Base-by-base conservation (phyloP, 75 land plant genomes). In the Selaginella tamariscina region DNA sequence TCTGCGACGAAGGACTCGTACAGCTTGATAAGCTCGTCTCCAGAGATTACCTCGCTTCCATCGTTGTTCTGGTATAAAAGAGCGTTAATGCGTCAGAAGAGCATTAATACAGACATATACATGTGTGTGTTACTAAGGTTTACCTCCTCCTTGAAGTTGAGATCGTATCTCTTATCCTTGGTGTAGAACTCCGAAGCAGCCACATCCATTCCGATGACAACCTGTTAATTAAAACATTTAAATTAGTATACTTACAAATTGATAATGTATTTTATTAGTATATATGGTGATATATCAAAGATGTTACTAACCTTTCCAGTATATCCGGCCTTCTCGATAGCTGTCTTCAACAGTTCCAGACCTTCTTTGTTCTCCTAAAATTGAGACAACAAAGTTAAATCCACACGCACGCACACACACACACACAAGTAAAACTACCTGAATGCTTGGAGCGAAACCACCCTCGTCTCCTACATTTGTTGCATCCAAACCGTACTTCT, bases 381-480 rank as follows among this genome's bases (percentile, higher is more conserved):
- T 56, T 26, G 31, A 39, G 62, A 20, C 65, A 20, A 54, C n/a
- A n/a, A n/a, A n/a, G n/a, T n/a, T n/a, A n/a, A n/a, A n/a, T n/a
- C n/a, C n/a, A n/a, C n/a, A n/a, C n/a, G n/a, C n/a, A 69, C 20
- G 24, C 2, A 62, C 29, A 23, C n/a, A n/a, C n/a, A 67, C 24
- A 32, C 29, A 24, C 33, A 60, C 26, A 63, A 1, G 2, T 39
- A 39, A 39, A 39, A 39, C 49, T 0, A 89, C 97, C 93, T 89
- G 98, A 75, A 94, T 91, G 62, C 89, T 95, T 33, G 99, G 99
- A 76, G 99, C 99, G 72, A 95, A 95, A 28, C 99, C 99, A 83
- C 99, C 99, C 74, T 95, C 99, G 75, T 95, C 99, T 32, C 99
- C 99, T 31, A 95, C 99, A 78, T 95, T 95, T 13, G 92, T 90